phyloP scores from a whole-genome alignment of 1,284 basidiomycete genomes.

The Ganoderma resinaceum region DNA sequence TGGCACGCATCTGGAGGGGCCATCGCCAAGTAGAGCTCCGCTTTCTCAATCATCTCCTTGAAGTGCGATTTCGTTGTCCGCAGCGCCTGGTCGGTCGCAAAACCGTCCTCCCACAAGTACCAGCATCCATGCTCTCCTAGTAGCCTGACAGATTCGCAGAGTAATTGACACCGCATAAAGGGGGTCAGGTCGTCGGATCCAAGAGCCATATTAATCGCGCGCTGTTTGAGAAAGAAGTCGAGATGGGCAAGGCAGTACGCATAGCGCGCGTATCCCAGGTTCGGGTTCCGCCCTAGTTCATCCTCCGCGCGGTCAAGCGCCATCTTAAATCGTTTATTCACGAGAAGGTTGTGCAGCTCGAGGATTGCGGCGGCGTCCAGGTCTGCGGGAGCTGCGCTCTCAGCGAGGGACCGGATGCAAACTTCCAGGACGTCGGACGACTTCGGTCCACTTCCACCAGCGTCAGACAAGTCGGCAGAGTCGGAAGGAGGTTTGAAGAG shows the following conservation, averaged over 20 bases:
- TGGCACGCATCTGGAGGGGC: background rate
- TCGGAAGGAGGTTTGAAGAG: background rate
- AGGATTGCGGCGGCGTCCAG: background rate
- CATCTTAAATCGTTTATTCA: background rate
- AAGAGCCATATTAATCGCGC: background rate
- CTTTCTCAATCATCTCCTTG: background rate
- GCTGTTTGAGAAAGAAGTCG: background rate
- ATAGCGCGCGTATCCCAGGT: background rate
- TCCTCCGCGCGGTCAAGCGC: background rate
- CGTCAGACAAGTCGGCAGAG: background rate
- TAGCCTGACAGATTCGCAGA: background rate
- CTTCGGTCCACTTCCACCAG: background rate
- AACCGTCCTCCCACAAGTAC: background rate
- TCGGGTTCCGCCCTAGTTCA: background rate
- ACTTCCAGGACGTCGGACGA: background rate
- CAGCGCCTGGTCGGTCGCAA: background rate
- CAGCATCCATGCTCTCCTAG: background rate
- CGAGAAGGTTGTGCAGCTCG: background rate
- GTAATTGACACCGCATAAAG: background rate
- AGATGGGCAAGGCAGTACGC: background rate
- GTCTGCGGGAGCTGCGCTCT: background rate
- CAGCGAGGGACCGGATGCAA: background rate
- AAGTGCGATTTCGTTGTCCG: background rate
- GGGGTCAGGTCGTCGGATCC: background rate
- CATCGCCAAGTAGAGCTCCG: background rate